Evolutionary conservation across 1,139 yeast species (phyloP), one percentile per base, ranked within the genome.

Genomic region (Candida sanyaensis): DNA sequence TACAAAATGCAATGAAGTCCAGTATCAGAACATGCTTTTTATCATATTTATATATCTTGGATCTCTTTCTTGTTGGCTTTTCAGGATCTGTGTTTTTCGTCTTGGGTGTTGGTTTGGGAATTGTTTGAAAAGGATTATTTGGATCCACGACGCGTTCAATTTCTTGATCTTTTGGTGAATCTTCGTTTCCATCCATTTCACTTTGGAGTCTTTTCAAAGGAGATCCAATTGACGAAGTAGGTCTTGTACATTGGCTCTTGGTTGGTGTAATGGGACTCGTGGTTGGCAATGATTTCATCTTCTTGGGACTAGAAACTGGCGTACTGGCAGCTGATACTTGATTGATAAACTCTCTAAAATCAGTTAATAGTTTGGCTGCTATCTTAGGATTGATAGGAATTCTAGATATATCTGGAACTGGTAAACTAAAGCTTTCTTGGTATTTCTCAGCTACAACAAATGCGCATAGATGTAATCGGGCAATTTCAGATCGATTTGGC

Each of bases 381-480:
- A 68, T 58, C 47, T 73, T 73, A 0, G 84, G 83, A 11, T 83
- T 86, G 4, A 84, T 63, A 0, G 93, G 92, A 8, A 86, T 77
- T 51, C 73, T 75, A 39, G 70, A 73, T 23, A 69, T 49, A 21
- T 69, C 66, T 1, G 87, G 83, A 4, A 67, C 72, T 0, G 84
- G 80, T 9, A 81, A 64, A 11, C 70, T 62, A 33, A 77, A 66
- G 36, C 63, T 64, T n/a, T 68, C 65, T 23, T 68, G 68, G 43
- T 79, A 74, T 54, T 73, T 73, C 50, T 82, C 85, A 10, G 78
- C 76, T 0, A 88, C 84, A 29, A 85, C 62, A 51, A 70, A 80
- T 2, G 89, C 87, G 62, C 89, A 83, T 12, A 86, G 62, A 58
- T 86, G 91, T 50, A 77, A 77, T 41, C 92, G 68, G 1, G 88